phyloP scores from a whole-genome alignment of 306 rosid genomes.

The Mimosa pudica region DNA sequence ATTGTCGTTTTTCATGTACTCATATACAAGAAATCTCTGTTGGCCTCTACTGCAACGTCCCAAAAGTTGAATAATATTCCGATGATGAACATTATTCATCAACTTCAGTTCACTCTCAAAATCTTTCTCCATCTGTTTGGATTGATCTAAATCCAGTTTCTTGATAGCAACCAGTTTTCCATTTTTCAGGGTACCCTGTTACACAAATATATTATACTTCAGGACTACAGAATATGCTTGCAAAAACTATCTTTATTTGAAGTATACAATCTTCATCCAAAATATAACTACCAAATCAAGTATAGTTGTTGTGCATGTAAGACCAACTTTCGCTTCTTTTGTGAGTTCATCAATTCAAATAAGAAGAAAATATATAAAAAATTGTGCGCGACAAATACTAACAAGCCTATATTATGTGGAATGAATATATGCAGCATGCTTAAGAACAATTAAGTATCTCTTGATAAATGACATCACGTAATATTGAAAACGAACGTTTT shows the following conservation, averaged over 20 bases:
- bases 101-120: neutral
- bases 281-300: neutral
- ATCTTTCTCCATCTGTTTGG: neutral
- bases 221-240: neutral
- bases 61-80: neutral
- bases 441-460: neutral
- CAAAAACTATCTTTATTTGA: neutral
- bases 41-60: neutral
- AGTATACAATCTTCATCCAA: neutral
- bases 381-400: no score
- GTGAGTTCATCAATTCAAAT: neutral
- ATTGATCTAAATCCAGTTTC: neutral
- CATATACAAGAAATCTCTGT: neutral
- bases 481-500: neutral
- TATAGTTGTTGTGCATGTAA: no score
- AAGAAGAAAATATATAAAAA: neutral
- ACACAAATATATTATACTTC: neutral
- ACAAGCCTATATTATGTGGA: no score
- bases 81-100: neutral
- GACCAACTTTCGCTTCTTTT: neutral
- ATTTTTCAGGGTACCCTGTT: neutral
- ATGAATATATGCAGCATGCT: no score
- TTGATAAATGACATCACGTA: neutral
- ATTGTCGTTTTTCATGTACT: neutral
- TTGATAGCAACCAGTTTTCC: slow-evolving; percentile 2